Percentiles rank a stretch among this genome's conserved stretches.
Evolutionary conservation across 106 monocot species (phyloP).

Genomic region (Xerophyta viscosa): DNA sequence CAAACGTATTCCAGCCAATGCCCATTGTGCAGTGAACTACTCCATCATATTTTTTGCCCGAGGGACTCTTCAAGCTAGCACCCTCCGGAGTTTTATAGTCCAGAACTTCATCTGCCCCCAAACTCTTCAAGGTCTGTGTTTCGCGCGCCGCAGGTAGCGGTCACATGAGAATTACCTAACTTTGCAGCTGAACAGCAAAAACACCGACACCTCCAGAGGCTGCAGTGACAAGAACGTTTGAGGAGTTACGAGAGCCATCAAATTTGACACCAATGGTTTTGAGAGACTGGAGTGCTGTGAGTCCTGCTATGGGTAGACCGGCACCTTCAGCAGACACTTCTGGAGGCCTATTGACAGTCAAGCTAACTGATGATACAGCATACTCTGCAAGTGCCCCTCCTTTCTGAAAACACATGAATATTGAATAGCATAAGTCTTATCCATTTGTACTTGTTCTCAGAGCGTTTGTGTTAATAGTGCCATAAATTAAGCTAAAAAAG

Average conservation of each 20-base stretch:
- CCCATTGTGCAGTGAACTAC: background rate
- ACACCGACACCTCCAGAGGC: background rate
- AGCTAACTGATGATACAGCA: conserved; percentile 9
- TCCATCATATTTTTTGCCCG: background rate
- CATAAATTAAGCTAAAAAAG: too few relatives aligned
- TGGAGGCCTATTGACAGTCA: conserved; percentile 23
- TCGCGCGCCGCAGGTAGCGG: background rate
- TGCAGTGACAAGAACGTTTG: conserved; percentile 45
- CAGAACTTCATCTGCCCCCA: conserved; percentile 1
- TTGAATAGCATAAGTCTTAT: background rate
- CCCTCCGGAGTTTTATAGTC: background rate
- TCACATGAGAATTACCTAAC: background rate
- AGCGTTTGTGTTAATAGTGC: background rate
- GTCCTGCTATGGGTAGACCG: conserved; percentile 23
- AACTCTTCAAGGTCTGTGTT: background rate
- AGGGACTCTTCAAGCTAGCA: background rate
- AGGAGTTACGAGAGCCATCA: background rate
- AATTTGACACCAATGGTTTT: conserved; percentile 7
- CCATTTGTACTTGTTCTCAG: background rate
- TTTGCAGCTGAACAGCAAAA: background rate
- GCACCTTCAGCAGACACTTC: conserved; percentile 20
- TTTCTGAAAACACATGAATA: conserved; percentile 4
- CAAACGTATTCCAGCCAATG: background rate
- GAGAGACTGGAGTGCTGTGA: conserved; percentile 36
- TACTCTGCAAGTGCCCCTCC: conserved; percentile 47